Conservation (phyloP, 2,329 filamentous ascomycete species). For the Grosmannia penicillata region DNA sequence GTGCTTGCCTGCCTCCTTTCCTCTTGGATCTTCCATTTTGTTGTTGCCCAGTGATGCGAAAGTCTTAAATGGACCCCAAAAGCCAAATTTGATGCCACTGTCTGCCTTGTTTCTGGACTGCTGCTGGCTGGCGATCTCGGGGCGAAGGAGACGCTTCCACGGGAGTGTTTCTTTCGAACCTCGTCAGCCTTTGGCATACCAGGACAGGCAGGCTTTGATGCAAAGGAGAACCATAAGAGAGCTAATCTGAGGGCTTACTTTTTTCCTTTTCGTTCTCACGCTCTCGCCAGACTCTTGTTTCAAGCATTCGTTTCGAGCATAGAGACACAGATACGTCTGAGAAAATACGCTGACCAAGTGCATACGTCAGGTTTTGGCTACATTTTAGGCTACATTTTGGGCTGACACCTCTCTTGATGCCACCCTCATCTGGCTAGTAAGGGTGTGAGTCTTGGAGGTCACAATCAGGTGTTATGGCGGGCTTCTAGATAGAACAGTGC, state of each 20-base stretch:
- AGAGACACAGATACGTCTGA: no score
- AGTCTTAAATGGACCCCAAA: conserved; percentile 6
- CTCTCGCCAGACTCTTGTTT: conserved; percentile 3
- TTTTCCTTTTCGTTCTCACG: background rate
- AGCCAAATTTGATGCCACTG: conserved; percentile 10
- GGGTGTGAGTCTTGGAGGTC: no score
- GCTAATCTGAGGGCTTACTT: conserved; percentile 8
- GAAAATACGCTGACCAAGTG: no score
- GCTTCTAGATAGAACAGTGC: no score
- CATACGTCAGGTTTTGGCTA: no score
- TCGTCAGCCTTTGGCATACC: background rate
- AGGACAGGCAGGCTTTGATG: background rate
- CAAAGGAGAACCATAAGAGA: conserved; percentile 9
- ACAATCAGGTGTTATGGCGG: no score
- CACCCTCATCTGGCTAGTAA: no score
- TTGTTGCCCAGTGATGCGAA: conserved; percentile 7
- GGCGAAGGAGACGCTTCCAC: background rate
- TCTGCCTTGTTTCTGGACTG: background rate
- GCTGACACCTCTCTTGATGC: no score
- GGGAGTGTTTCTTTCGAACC: background rate
- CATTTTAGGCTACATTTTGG: no score
- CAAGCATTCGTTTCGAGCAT: background rate
- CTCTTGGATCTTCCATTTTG: background rate
- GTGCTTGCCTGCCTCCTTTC: background rate
- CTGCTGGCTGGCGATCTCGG: conserved; percentile 1